Conservation (phyloP, 768 basidiomycete species). For the Trametes punicea region DNA sequence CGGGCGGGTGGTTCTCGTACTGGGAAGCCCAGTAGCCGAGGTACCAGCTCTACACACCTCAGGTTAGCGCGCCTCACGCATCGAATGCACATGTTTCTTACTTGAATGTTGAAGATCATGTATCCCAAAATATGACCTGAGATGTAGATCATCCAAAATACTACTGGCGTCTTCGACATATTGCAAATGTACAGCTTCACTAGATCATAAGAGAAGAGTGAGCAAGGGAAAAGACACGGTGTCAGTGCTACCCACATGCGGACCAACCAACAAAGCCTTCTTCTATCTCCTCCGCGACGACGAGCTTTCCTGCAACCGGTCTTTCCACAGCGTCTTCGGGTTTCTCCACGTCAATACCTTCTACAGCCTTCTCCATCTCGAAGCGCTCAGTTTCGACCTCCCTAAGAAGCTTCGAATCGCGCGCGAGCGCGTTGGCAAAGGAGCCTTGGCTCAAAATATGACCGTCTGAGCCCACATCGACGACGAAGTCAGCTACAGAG, state of each 20-base stretch:
- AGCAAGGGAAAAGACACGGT: background rate
- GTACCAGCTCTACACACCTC: conserved; percentile 36
- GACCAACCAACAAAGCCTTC: conserved; percentile 54
- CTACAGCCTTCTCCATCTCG: conserved; percentile 23
- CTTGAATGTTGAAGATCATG: conserved; percentile 1
- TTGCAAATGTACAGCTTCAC: conserved; percentile 3
- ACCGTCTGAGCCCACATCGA: conserved; percentile 51
- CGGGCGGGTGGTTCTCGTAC: conserved; percentile 17
- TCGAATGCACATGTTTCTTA: background rate
- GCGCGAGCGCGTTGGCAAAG: conserved; percentile 41
- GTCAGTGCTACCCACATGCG: conserved; percentile 28
- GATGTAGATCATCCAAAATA: conserved; percentile 5
- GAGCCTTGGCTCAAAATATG: conserved; percentile 45
- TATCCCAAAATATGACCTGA: background rate
- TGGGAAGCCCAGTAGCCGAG: conserved; percentile 34
- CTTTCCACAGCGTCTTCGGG: conserved; percentile 16
- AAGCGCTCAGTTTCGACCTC: conserved; percentile 24
- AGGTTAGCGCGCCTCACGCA: background rate
- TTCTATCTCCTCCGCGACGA: conserved; percentile 61
- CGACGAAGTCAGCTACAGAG: conserved; percentile 50
- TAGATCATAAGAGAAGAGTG: background rate
- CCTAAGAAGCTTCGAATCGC: conserved; percentile 32
- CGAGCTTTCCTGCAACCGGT: conserved; percentile 49
- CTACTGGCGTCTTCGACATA: background rate
- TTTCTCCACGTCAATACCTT: conserved; percentile 25